phyloP scores from a whole-genome alignment of 1,139 yeast species.

The Yamadazyma dendronema region DNA sequence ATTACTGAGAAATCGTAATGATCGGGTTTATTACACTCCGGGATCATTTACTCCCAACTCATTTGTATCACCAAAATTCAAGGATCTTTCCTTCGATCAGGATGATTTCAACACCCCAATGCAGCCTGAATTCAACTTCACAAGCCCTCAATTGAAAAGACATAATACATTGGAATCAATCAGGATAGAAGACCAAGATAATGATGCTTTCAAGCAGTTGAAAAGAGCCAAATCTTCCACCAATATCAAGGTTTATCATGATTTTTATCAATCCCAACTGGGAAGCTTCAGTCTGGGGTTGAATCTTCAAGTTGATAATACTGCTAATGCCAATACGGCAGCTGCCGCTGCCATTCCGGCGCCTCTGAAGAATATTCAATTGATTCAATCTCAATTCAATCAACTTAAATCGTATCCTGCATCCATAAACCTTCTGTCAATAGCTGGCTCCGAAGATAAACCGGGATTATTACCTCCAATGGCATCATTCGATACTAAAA shows the following conservation, averaged over 20 bases:
- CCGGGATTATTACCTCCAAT: conserved; percentile 38
- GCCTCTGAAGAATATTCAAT: conserved; percentile 11
- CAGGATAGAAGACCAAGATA: conserved; percentile 41
- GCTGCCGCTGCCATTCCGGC: background rate
- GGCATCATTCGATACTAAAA: conserved; percentile 21
- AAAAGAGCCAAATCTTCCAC: conserved; percentile 35
- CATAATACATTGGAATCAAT: conserved; percentile 32
- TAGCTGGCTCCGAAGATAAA: conserved; percentile 14
- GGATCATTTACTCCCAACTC: conserved; percentile 27
- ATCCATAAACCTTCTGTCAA: conserved; percentile 35
- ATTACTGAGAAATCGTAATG: conserved; percentile 15
- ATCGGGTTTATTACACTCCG: conserved; percentile 35
- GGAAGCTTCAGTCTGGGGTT: background rate
- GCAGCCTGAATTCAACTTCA: conserved; percentile 15
- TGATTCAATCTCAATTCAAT: conserved; percentile 22
- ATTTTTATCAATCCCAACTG: background rate
- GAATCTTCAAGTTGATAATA: background rate
- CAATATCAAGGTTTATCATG: conserved; percentile 4
- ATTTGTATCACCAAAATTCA: conserved; percentile 40
- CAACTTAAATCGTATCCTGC: conserved; percentile 35
- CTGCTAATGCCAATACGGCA: background rate
- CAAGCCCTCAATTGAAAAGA: conserved; percentile 15
- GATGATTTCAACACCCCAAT: conserved; percentile 34
- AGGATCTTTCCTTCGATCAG: conserved; percentile 24
- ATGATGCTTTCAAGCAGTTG: conserved; percentile 45